A percentile compares a stretch with the other conserved stretches of the same genome.
Conservation (phyloP, 345 rosid genomes). For the Citrus inodora region DNA sequence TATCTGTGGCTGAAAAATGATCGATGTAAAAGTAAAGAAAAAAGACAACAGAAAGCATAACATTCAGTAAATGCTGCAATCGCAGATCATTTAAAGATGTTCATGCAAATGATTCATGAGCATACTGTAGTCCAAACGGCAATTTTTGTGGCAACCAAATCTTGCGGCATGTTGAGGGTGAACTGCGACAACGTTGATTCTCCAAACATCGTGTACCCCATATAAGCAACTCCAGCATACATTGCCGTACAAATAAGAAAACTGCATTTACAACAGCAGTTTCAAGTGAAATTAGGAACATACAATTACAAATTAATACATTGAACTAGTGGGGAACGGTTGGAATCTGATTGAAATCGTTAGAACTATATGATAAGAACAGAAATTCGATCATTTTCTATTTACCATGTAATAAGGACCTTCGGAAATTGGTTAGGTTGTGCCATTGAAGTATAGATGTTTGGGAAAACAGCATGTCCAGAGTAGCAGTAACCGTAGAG, state of each 20-base stretch:
- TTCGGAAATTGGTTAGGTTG: conserved; percentile 65
- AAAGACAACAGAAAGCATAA: neutral
- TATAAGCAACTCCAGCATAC: conserved; percentile 81
- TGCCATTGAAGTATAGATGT: conserved; percentile 92
- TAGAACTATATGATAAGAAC: neutral
- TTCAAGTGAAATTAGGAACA: neutral
- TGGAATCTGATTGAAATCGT: neutral
- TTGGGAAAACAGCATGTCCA: conserved; percentile 97
- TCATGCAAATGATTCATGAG: neutral
- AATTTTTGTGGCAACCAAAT: conserved; percentile 84
- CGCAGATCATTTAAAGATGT: neutral
- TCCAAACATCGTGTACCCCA: conserved; percentile 95
- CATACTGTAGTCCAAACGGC: conserved; percentile 95
- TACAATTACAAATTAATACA: neutral
- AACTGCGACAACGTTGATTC: conserved; percentile 69
- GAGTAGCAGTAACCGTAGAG: conserved; percentile 95
- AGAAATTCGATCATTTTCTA: neutral
- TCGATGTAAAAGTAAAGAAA: neutral
- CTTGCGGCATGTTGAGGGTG: conserved; percentile 86
- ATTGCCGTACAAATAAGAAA: conserved; percentile 62
- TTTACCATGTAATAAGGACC: conserved; percentile 72
- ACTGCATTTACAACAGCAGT: conserved; percentile 34
- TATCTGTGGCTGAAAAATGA: neutral
- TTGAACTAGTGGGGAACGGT: neutral
- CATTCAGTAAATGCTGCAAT: neutral